Evolutionary conservation across 192 early-diverging fungal genomes (phyloP).

Genomic region (Rhizoclosmatium sp.): DNA sequence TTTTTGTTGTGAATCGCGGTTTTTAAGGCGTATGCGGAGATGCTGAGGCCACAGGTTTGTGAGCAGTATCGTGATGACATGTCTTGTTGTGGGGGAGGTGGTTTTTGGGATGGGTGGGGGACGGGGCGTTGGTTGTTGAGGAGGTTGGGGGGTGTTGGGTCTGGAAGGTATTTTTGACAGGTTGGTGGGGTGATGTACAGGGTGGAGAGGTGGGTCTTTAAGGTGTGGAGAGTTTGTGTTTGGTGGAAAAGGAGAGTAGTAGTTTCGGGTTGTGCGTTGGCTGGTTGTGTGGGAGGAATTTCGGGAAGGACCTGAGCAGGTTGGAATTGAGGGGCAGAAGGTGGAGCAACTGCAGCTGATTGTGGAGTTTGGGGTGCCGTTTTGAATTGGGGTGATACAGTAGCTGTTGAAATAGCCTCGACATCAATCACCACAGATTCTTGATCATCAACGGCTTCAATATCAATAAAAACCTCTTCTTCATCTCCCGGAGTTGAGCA

Average conservation of each 20-base stretch:
- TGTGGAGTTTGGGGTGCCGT: neutral
- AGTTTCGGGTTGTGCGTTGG: neutral
- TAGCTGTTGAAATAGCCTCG: neutral
- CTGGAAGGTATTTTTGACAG: constrained; percentile 36
- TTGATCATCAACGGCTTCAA: neutral
- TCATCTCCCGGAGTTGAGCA: no score
- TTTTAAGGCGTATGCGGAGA: constrained; percentile 5
- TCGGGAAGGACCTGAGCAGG: neutral
- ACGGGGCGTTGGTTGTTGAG: neutral
- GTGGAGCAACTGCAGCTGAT: neutral
- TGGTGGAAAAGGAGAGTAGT: neutral
- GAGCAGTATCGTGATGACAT: constrained; percentile 19
- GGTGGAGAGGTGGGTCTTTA: neutral
- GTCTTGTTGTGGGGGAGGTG: neutral
- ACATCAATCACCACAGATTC: neutral
- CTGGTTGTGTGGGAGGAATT: neutral
- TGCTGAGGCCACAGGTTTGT: constrained; percentile 6
- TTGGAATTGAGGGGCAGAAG: neutral
- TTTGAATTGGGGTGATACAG: no score
- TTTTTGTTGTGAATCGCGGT: neutral
- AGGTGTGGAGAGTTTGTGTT: constrained; percentile 2
- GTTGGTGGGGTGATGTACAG: constrained; percentile 15
- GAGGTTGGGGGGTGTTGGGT: constrained; percentile 6
- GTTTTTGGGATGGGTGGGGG: neutral
- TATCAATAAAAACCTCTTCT: neutral